These are phyloP conservation scores for Syzygium aromaticum DNA, from an alignment of 345 rosid genomes.

Conservation along the genomic window DNA sequence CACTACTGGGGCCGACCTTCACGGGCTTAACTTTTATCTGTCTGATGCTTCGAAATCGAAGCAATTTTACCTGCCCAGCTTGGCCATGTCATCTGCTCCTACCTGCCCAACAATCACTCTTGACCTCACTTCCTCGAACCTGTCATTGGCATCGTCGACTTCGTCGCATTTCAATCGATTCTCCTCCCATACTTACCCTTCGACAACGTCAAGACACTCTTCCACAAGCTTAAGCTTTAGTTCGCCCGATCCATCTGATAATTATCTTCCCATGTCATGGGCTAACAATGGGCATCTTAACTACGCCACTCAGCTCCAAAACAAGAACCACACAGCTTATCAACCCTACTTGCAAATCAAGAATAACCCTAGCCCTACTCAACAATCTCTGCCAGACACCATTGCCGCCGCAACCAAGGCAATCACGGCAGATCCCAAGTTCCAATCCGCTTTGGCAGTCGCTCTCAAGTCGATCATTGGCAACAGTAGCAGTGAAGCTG, in stretches of 20 bases:
- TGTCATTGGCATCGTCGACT: constrained; percentile 17
- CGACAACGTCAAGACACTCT: constrained; percentile 11
- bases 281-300: constrained; percentile 19
- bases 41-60: constrained; percentile 34
- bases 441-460: constrained; percentile 64
- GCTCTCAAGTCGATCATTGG: constrained; percentile 69
- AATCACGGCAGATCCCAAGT: constrained; percentile 68
- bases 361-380: constrained; percentile 7
- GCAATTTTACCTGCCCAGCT: constrained; percentile 36
- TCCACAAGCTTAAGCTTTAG: constrained; percentile 53
- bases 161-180: constrained; percentile 29
- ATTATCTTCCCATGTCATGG: constrained; percentile 16
- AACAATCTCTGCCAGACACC: constrained; percentile 24
- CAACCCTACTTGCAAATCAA: constrained; percentile 29
- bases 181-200: constrained; percentile 10
- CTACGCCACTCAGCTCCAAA: constrained; percentile 22
- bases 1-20: constrained; percentile 20
- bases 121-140: constrained; percentile 52
- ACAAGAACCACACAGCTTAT: constrained; percentile 20
- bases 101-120: constrained; percentile 71
- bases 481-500: background rate
- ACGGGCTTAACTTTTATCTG: constrained; percentile 48
- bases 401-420: constrained; percentile 62
- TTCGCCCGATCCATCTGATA: constrained; percentile 26
- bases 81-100: constrained; percentile 32